phyloP scores from a whole-genome alignment of 176 grass and related monocot species.

The Ampelocalamus luodianensis region DNA sequence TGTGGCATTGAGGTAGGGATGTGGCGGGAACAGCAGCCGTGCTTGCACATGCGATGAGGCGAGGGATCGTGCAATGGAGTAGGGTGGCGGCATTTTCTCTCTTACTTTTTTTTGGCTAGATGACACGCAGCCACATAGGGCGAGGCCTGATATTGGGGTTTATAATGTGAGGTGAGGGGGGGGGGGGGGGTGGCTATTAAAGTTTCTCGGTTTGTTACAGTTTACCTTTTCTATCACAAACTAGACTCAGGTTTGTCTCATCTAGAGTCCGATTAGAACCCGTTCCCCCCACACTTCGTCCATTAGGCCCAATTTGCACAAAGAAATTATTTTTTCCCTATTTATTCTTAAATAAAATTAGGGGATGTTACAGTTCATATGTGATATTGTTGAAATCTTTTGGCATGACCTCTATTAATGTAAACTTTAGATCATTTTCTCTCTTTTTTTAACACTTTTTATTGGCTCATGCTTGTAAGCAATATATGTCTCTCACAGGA shows the following conservation, averaged over 20 bases:
- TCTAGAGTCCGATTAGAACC: background rate
- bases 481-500: slow-evolving; percentile 62
- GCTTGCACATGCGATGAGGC: background rate
- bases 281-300: background rate
- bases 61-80: no score
- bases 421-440: background rate
- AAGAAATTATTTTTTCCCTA: background rate
- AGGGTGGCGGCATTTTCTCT: no score
- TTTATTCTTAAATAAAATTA: background rate
- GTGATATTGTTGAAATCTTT: slow-evolving; percentile 10
- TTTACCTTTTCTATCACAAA: background rate
- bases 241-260: background rate
- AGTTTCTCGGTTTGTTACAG: background rate
- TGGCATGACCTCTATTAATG: slow-evolving; percentile 3
- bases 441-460: slow-evolving; percentile 9
- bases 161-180: no score
- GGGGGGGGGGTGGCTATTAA: no score
- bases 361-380: background rate
- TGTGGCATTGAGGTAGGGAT: background rate
- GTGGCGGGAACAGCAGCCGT: background rate
- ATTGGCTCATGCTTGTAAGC: slow-evolving; percentile 32
- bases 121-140: no score
- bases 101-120: no score
- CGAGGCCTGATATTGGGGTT: no score
- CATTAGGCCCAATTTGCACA: background rate